Percentiles rank a stretch among this genome's conserved stretches.
Conservation (phyloP, 805 yeast species). For the Saccharomycodes ludwigii region DNA sequence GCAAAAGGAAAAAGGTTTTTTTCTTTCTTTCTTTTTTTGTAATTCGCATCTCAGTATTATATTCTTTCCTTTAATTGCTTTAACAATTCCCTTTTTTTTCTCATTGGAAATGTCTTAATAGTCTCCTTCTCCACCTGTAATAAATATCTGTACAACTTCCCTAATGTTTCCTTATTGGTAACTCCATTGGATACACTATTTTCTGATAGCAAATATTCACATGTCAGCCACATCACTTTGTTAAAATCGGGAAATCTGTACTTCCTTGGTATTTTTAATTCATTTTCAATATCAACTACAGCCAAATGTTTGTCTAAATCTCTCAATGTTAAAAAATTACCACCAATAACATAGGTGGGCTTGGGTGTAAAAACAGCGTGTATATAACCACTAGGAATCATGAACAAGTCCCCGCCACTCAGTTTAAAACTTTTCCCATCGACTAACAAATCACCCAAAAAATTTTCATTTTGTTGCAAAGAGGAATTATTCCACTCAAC, state of each 20-base stretch:
- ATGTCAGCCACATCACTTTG: slow-evolving; percentile 33
- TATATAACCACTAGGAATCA: slow-evolving; percentile 89
- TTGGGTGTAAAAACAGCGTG: slow-evolving; percentile 78
- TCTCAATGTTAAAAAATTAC: slow-evolving; percentile 63
- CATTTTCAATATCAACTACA: slow-evolving; percentile 48
- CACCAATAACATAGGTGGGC: slow-evolving; percentile 78
- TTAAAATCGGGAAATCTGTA: slow-evolving; percentile 72
- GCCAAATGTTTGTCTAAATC: slow-evolving; percentile 52
- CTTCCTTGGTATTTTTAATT: slow-evolving; percentile 60
- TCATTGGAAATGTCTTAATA: no score
- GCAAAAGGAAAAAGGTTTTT: no score
- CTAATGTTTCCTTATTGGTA: no score
- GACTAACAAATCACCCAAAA: slow-evolving; percentile 46
- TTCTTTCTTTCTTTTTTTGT: no score
- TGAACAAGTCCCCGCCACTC: slow-evolving; percentile 55
- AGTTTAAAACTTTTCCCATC: slow-evolving; percentile 44
- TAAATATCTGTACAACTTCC: no score
- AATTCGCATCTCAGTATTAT: no score
- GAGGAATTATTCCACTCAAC: slow-evolving; percentile 50
- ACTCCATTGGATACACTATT: no score
- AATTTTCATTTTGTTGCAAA: slow-evolving; percentile 41
- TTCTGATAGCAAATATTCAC: slow-evolving; percentile 13
- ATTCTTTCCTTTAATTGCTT: no score
- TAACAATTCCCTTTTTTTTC: slow-evolving; percentile 9
- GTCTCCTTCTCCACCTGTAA: no score